Percentiles rank a stretch among this genome's conserved stretches.
Conservation (phyloP, 805 yeast genomes). For the Blastobotrys mokoenaii region DNA sequence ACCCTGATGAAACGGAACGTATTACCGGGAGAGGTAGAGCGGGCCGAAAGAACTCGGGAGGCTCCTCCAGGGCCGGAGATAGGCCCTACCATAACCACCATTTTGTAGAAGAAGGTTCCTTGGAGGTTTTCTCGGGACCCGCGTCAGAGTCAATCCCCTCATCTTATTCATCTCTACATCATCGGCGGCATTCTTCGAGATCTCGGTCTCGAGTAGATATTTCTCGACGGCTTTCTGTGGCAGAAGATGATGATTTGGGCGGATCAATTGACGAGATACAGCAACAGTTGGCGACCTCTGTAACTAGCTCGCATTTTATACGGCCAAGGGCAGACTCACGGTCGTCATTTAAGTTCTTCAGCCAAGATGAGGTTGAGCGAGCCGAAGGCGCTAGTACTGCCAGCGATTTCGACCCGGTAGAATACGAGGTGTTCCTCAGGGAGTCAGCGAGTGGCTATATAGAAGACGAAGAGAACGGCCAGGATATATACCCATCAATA, state of each 20-base stretch:
- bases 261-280: too few relatives aligned
- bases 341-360: conserved; percentile 65
- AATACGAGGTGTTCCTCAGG: conserved; percentile 15
- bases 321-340: conserved; percentile 20
- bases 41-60: too few relatives aligned
- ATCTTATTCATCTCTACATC: conserved; percentile 57
- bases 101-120: conserved; percentile 29
- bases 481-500: conserved; percentile 9
- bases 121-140: conserved; percentile 66
- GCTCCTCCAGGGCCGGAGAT: too few relatives aligned
- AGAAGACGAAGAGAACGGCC: conserved; percentile 29
- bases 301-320: background rate
- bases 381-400: conserved; percentile 80
- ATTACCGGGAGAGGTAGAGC: too few relatives aligned
- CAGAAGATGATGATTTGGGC: too few relatives aligned
- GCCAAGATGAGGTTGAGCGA: conserved; percentile 69
- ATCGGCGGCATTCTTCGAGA: conserved; percentile 16
- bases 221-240: background rate
- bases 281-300: too few relatives aligned
- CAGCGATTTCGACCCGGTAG: conserved; percentile 29
- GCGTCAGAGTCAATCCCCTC: conserved; percentile 63
- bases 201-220: conserved; percentile 10
- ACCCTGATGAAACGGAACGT: too few relatives aligned
- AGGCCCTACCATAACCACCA: conserved; percentile 1
- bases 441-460: conserved; percentile 17